Evolutionary conservation across 169 alveolate genomes (phyloP), one percentile per base, ranked within the genome.

Genomic region (Theileria annulata): DNA sequence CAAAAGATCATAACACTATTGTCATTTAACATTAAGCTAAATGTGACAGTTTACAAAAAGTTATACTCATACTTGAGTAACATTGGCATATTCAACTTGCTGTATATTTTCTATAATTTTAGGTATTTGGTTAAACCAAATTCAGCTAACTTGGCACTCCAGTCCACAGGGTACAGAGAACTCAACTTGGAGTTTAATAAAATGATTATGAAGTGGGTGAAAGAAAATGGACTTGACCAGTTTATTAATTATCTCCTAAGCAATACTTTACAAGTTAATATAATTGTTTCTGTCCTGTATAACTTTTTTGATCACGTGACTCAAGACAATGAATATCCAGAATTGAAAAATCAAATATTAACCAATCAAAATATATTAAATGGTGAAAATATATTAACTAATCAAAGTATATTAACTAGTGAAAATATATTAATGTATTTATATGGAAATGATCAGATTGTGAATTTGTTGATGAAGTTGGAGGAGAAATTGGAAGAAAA

Each of bases 41-140:
- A 80, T 27, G 64, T 68, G 64, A 62, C 84, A 47, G 78, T 83
- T 17, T 83, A 83, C 59, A 80, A 67, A 23, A 83, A 77, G 56
- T 66, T 83, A 60, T 68, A 69, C 25, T 73, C 64, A 31, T 54
- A 64, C 63, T 64, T 77, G 69, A 72, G 54, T 49, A 77, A 58
- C 60, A 75, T 83, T 42, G 25, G 37, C 8, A 30, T 21, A 15
- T 9, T 15, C 17, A 17, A 62, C 71, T 10, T 62, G 37, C 33
- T 62, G 48, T 62, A 62, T 37, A 5, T 62, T 8, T 62, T 62
- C 13, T 21, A 56, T 8, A 56, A 25, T 42, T 42, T 42, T 8
- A 42, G 13, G 13, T 17, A 42, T 42, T 42, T 42, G 51, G 6
- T 17, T 17, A 42, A 42, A n/a, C n/a, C n/a, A 42, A 42, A 42